Evolutionary conservation across 1,284 basidiomycete genomes (phyloP).

Genomic region (Marasmius tenuissimus): DNA sequence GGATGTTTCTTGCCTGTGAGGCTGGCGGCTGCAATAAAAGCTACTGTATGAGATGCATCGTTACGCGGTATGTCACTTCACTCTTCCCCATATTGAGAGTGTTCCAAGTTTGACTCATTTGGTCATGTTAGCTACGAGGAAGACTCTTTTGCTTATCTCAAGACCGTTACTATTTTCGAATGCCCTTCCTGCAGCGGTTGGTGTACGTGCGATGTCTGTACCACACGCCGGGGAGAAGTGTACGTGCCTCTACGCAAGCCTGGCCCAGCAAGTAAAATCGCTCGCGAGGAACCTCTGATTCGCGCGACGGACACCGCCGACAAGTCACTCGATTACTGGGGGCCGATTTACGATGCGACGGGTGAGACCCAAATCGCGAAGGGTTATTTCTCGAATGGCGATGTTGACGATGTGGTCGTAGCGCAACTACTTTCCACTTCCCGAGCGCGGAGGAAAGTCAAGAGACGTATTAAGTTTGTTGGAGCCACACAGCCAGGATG

Average conservation of each 20-base stretch:
- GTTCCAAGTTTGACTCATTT: background rate
- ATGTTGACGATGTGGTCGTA: background rate
- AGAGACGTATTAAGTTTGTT: background rate
- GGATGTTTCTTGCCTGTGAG: background rate
- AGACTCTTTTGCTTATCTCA: background rate
- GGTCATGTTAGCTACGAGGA: background rate
- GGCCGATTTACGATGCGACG: background rate
- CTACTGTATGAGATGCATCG: slow-evolving; percentile 8
- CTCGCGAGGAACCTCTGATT: background rate
- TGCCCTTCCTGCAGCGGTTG: background rate
- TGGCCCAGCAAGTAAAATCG: background rate
- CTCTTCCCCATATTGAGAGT: slow-evolving; percentile 3
- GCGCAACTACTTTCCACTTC: background rate
- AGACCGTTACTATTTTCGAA: background rate
- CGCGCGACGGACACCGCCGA: background rate
- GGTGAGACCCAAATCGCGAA: background rate
- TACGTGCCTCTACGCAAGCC: background rate
- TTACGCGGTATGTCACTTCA: slow-evolving; percentile 12
- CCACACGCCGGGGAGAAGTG: background rate
- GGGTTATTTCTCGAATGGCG: background rate
- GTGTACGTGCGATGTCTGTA: background rate
- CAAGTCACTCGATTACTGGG: background rate
- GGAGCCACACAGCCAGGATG: background rate
- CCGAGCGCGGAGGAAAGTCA: background rate
- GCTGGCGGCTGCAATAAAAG: background rate